These are phyloP conservation scores for Pseudogymnoascus sp. DNA, from an alignment of 2,329 filamentous ascomycete genomes.

Conservation along the genomic window DNA sequence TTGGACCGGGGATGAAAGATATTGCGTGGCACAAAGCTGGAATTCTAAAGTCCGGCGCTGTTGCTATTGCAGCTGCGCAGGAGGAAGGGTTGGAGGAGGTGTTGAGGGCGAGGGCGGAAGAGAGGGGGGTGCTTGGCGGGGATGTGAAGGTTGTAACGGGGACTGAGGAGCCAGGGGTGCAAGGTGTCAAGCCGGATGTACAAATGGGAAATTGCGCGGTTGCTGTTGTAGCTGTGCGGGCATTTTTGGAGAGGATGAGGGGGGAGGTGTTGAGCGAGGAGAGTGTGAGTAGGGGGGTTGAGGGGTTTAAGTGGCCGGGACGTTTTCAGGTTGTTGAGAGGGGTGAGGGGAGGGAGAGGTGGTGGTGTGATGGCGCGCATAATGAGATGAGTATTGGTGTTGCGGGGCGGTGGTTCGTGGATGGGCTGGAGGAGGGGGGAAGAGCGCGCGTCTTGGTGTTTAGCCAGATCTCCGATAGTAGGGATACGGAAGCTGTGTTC, in stretches of 20 bases:
- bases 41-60: conserved; percentile 56
- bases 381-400: conserved; percentile 71
- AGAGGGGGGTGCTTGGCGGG: conserved; percentile 35
- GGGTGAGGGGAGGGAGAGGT: conserved; percentile 33
- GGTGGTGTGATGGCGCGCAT: conserved; percentile 22
- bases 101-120: not conserved
- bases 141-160: conserved; percentile 39
- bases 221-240: conserved; percentile 44
- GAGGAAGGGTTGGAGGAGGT: conserved; percentile 38
- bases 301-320: conserved; percentile 68
- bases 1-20: conserved; percentile 54
- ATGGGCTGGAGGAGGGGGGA: conserved; percentile 28
- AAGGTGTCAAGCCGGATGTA: conserved; percentile 42
- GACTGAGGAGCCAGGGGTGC: conserved; percentile 24
- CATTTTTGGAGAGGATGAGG: conserved; percentile 32
- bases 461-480: not conserved
- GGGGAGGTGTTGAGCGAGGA: not conserved
- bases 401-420: conserved; percentile 73
- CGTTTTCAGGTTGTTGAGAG: conserved; percentile 56
- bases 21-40: conserved; percentile 70
- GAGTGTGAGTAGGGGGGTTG: conserved; percentile 47
- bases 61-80: conserved; percentile 53
- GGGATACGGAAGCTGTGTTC: not conserved
- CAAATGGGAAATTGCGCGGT: conserved; percentile 51
- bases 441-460: conserved; percentile 1